Evolutionary conservation across 2,329 filamentous ascomycete genomes (phyloP), one percentile per base, ranked within the genome.

Genomic region (Zasmidium angulare): DNA sequence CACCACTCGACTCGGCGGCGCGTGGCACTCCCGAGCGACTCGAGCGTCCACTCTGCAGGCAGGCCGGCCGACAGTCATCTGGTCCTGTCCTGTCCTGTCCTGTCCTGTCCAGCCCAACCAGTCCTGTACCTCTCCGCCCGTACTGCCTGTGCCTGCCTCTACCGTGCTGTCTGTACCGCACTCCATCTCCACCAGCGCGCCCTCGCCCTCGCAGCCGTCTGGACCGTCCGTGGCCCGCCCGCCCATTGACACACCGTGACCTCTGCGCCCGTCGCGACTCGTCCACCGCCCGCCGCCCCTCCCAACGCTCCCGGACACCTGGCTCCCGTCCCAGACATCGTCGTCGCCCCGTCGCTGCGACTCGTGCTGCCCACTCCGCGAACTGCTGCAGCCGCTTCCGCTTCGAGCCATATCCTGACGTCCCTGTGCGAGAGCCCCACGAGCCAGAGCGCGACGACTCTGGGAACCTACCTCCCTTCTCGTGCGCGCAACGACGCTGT

Each of bases 331-430:
- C 36, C 36, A 56, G 52, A 46, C 51, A 23, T 22, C 26, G 26
- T 29, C 26, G 26, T n/a, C 22, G 31, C 22, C n/a, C n/a, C 59
- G 20, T 22, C 50, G 46, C 43, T 20, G 43, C 53, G 20, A 19
- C 46, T 43, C 24, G 53, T 56, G 19, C 53, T 56, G 48, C 64
- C 50, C 46, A 24, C 55, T 55, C 61, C 57, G 55, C 61, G 57
- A 63, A 58, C 58, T 57, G 31, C 62, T 69, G 67, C 67, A 65
- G 63, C 58, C 62, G 48, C 58, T 58, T 61, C 59, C 66, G 58
- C 51, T 64, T 67, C 51, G 57, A 56, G 58, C 50, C 53, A 55
- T 55, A 52, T 43, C 53, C 56, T 56, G 56, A 54, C 55, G 29
- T 55, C 48, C 49, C 63, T 61, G 62, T 62, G 56, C 65, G 47